Percentiles rank a stretch among this genome's conserved stretches.
Evolutionary conservation across 768 basidiomycete genomes (phyloP).

Genomic region (Crucibulum laeve): DNA sequence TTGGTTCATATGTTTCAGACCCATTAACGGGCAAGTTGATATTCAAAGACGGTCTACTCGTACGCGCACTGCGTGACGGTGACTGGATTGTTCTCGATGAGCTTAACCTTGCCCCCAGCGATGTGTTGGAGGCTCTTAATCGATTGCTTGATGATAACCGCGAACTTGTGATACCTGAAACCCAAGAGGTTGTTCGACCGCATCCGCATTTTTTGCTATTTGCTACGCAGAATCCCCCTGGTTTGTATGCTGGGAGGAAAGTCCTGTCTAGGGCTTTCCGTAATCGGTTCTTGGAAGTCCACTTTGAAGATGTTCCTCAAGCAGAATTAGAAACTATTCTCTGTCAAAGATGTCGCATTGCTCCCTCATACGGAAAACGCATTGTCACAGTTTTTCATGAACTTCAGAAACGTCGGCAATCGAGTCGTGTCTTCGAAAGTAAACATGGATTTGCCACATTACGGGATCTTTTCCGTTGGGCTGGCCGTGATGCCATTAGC

Average conservation of each 20-base stretch:
- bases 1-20: constrained; percentile 95
- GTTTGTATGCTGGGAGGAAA: constrained; percentile 92
- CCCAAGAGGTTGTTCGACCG: constrained; percentile 88
- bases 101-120: constrained; percentile 94
- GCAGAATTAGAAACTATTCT: constrained; percentile 90
- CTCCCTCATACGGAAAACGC: constrained; percentile 87
- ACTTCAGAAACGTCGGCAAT: constrained; percentile 87
- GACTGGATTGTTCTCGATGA: constrained; percentile 99
- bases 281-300: constrained; percentile 95
- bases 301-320: constrained; percentile 96
- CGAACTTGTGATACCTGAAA: constrained; percentile 93
- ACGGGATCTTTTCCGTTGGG: constrained; percentile 97
- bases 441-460: constrained; percentile 96
- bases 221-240: constrained; percentile 97
- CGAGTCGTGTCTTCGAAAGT: constrained; percentile 92
- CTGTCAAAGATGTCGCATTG: constrained; percentile 88
- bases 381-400: constrained; percentile 93
- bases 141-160: constrained; percentile 96
- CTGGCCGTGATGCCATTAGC: constrained; percentile 80
- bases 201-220: constrained; percentile 98
- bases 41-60: constrained; percentile 91
- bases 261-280: constrained; percentile 93
- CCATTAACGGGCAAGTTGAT: constrained; percentile 88
- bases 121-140: constrained; percentile 96
- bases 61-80: constrained; percentile 85